phyloP scores from a whole-genome alignment of 2,329 filamentous ascomycete species.

The Monosporascus ibericus region DNA sequence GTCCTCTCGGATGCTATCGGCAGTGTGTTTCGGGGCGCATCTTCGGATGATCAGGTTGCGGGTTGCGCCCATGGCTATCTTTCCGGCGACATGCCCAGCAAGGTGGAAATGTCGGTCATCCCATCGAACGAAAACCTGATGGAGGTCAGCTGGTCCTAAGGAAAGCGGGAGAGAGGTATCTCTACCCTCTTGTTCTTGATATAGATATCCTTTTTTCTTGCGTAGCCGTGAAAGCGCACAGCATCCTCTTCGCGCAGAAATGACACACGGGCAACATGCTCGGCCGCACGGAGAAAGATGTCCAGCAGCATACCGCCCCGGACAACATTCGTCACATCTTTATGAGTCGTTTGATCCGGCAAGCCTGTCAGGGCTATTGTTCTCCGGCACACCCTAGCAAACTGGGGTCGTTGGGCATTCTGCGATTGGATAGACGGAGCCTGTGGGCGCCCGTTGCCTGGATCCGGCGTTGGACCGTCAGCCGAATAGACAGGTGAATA shows the following conservation, averaged over 20 bases:
- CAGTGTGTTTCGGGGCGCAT: slow-evolving; percentile 53
- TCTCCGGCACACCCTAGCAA: slow-evolving; percentile 37
- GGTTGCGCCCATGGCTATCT: slow-evolving; percentile 60
- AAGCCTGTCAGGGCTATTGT: slow-evolving; percentile 60
- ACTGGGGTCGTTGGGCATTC: slow-evolving; percentile 17
- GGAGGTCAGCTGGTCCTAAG: slow-evolving; percentile 5
- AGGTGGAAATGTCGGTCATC: slow-evolving; percentile 64
- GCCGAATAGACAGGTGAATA: slow-evolving; percentile 15
- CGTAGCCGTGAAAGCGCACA: slow-evolving; percentile 58
- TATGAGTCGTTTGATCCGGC: slow-evolving; percentile 54
- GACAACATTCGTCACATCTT: slow-evolving; percentile 58
- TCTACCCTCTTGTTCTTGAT: slow-evolving; percentile 62
- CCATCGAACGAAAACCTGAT: slow-evolving; percentile 64
- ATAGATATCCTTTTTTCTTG: slow-evolving; percentile 60
- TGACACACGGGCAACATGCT: slow-evolving; percentile 59
- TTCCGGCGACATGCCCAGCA: slow-evolving; percentile 55
- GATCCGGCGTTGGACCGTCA: slow-evolving; percentile 12
- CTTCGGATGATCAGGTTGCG: slow-evolving; percentile 67
- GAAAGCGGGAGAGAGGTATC: slow-evolving; percentile 4
- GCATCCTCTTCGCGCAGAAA: slow-evolving; percentile 62
- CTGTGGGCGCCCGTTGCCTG: slow-evolving; percentile 4
- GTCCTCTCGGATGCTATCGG: slow-evolving; percentile 60
- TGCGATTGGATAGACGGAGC: slow-evolving; percentile 2
- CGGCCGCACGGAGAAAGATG: slow-evolving; percentile 53
- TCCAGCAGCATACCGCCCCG: slow-evolving; percentile 68